These are phyloP conservation scores for Mercurialis annua DNA, from an alignment of 345 rosid genomes.

Conservation along the genomic window DNA sequence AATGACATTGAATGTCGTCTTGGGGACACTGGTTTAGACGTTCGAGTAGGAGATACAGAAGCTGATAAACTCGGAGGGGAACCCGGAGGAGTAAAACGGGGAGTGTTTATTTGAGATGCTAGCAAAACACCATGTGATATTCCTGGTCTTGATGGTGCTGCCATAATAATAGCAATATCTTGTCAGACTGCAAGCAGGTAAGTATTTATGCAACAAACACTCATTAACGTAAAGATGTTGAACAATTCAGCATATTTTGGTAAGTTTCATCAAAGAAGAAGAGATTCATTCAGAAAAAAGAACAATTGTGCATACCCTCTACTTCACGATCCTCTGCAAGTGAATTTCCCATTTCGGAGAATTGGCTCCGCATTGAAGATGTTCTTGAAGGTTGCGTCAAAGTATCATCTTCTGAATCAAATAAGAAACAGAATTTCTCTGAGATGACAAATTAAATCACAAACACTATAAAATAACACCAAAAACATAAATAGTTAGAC, in stretches of 20 bases:
- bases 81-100: conserved; percentile 77
- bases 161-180: conserved; percentile 11
- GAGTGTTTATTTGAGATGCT: conserved; percentile 66
- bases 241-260: neutral
- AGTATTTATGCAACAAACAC: no score
- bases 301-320: conserved; percentile 40
- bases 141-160: conserved; percentile 43
- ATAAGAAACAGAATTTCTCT: neutral
- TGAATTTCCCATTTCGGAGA: conserved; percentile 51
- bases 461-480: neutral
- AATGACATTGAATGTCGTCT: conserved; percentile 74
- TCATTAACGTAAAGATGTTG: neutral
- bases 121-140: conserved; percentile 39
- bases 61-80: conserved; percentile 84
- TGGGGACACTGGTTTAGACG: conserved; percentile 75
- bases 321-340: conserved; percentile 42
- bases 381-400: conserved; percentile 43
- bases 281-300: conserved; percentile 9
- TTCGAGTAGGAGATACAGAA: conserved; percentile 66
- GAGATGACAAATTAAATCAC: neutral
- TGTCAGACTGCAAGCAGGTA: neutral
- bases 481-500: neutral
- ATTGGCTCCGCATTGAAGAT: conserved; percentile 51
- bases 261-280: neutral
- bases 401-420: conserved; percentile 59